A percentile compares a stretch with the other conserved stretches of the same genome.
Evolutionary conservation across 257 asterid species (phyloP).

Genomic region (Forsythia suspensa): DNA sequence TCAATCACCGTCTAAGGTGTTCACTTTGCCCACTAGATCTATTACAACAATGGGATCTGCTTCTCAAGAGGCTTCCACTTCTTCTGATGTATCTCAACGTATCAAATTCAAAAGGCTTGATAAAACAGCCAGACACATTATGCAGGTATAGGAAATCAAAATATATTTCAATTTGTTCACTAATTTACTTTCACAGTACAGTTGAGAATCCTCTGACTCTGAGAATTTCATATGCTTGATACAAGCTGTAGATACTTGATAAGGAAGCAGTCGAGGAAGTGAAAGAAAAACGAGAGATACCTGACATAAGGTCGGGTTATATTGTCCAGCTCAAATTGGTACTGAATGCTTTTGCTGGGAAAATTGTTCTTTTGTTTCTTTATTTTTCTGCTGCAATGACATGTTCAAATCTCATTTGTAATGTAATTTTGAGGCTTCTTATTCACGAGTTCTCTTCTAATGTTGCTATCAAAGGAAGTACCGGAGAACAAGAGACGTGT

Average conservation of each 20-base stretch:
- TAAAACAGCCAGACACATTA: slow-evolving; percentile 92
- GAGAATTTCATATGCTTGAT: slow-evolving; percentile 9
- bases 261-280: slow-evolving; percentile 92
- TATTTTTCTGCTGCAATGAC: not conserved
- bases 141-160: slow-evolving; percentile 58
- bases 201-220: not conserved
- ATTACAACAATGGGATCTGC: slow-evolving; percentile 43
- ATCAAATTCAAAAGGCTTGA: slow-evolving; percentile 91
- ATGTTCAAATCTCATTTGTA: not conserved
- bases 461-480: slow-evolving; percentile 64
- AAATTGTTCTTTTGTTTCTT: not conserved
- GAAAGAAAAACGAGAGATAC: slow-evolving; percentile 66
- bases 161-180: slow-evolving; percentile 2
- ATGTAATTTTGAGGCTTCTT: slow-evolving; percentile 6
- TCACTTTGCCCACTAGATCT: slow-evolving; percentile 39
- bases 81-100: slow-evolving; percentile 50
- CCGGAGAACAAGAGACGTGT: slow-evolving; percentile 95
- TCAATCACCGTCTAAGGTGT: slow-evolving; percentile 30
- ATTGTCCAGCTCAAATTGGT: slow-evolving; percentile 94
- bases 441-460: slow-evolving; percentile 11
- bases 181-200: not conserved
- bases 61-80: slow-evolving; percentile 31
- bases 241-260: slow-evolving; percentile 71
- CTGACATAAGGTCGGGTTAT: slow-evolving; percentile 88
- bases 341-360: slow-evolving; percentile 10